phyloP scores from a whole-genome alignment of 441 rosid genomes.

The Erodium texanum region DNA sequence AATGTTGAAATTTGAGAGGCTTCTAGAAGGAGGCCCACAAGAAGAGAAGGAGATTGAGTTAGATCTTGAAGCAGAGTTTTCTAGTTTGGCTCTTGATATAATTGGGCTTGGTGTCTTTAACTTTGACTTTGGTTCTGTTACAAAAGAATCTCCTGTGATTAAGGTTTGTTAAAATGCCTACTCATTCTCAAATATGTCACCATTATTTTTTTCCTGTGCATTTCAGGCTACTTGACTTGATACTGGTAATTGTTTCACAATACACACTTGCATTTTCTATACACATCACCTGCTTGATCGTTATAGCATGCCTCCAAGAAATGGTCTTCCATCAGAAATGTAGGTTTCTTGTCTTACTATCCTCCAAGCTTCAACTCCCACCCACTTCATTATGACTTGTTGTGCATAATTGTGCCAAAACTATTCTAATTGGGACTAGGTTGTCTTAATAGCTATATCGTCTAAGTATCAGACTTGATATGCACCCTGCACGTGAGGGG shows the following conservation, averaged over 20 bases:
- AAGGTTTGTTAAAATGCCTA: slow-evolving; percentile 39
- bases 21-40: slow-evolving; percentile 35
- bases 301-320: background rate
- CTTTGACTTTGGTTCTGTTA: slow-evolving; percentile 85
- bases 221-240: background rate
- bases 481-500: too few relatives aligned
- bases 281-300: background rate
- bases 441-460: too few relatives aligned
- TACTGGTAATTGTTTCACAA: background rate
- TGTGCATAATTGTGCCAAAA: too few relatives aligned
- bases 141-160: slow-evolving; percentile 89
- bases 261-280: background rate
- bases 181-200: background rate
- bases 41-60: slow-evolving; percentile 48
- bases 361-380: background rate
- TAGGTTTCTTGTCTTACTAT: background rate
- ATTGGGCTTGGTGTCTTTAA: slow-evolving; percentile 93
- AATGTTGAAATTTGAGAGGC: slow-evolving; percentile 57
- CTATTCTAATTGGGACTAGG: too few relatives aligned
- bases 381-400: background rate
- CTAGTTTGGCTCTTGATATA: slow-evolving; percentile 87
- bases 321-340: background rate
- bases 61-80: slow-evolving; percentile 93
- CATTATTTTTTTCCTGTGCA: background rate
- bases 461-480: too few relatives aligned